Base-by-base conservation (phyloP, 164 flowering plant genomes). In the Liriodendron chinense region DNA sequence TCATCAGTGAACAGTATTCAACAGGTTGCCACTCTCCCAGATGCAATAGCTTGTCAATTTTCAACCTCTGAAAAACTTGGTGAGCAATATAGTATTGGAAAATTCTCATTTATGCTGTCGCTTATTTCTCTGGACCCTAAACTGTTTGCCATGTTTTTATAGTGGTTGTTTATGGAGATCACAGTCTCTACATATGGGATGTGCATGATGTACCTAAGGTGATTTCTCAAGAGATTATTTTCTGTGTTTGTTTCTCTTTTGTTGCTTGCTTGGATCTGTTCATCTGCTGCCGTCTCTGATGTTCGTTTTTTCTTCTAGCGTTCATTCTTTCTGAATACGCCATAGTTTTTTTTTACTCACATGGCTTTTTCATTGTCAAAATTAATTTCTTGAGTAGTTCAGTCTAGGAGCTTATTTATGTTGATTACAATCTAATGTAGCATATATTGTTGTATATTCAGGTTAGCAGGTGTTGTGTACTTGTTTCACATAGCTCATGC, bases 41-140 rank as follows among this genome's bases (percentile, higher is more conserved):
- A 92, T 85, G 97, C 94, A 53, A 77, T 88, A 79, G 94, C 97
- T 72, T 92, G 97, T 79, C 91, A 89, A 79, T 90, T 92, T 77
- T 82, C 88, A 68, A 81, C 85, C 69, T 73, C 84, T 43, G 83
- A 85, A 70, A 92, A 89, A 82, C 89, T 92, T 78, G 90, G 97
- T 88, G 70, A 83, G 86, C 50, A 68, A 71, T 68, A 61, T 71
- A 22, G 48, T 73, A 18, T 68, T 49, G 21, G 47, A 24, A 2
- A 12, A 34, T 48, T 67, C 47, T 18, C 24, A 21, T 20, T 20
- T 21, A 63, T 63, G 23, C 53, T 2, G 9, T 47, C 23, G 74
- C 34, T 71, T 73, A 3, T 2, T 34, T 21, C 7, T n/a, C 25
- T 65, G 23, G 73, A 74, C 50, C 56, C 26, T 18, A 64, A 1